Conservation (phyloP, 768 basidiomycete species). For the Mycena indigotica region DNA sequence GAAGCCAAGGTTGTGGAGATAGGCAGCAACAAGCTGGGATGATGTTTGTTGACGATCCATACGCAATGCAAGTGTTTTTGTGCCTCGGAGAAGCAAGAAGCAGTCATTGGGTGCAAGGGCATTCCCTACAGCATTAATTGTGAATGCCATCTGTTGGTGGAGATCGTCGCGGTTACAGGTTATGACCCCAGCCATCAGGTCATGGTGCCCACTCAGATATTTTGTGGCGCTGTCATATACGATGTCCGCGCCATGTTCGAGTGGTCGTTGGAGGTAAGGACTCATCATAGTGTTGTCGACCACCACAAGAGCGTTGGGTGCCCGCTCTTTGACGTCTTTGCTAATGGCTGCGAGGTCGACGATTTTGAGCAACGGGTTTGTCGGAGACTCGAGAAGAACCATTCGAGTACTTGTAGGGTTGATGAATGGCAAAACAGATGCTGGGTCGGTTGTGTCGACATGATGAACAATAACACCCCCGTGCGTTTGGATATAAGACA, state of each 20-base stretch:
- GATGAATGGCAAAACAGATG: conserved; percentile 62
- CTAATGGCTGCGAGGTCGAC: conserved; percentile 86
- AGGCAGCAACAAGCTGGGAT: conserved; percentile 80
- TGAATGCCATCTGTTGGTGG: conserved; percentile 88
- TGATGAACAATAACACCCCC: conserved; percentile 90
- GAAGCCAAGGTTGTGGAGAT: conserved; percentile 85
- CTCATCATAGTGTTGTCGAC: conserved; percentile 99
- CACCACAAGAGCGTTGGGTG: conserved; percentile 79
- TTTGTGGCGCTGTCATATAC: conserved; percentile 99
- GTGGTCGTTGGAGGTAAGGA: conserved; percentile 91
- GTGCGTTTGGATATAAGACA: conserved; percentile 85
- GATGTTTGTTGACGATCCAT: conserved; percentile 93
- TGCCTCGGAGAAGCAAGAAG: conserved; percentile 93
- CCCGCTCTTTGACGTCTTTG: conserved; percentile 78
- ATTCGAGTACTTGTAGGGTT: conserved; percentile 79
- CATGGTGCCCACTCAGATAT: conserved; percentile 97
- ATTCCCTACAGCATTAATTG: conserved; percentile 92
- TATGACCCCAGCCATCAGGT: conserved; percentile 97
- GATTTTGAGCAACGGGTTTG: conserved; percentile 95
- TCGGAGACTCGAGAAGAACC: conserved; percentile 97
- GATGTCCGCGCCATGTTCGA: conserved; percentile 95
- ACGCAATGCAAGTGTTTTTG: conserved; percentile 93
- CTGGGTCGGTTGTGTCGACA: conserved; percentile 85
- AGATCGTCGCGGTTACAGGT: conserved; percentile 90
- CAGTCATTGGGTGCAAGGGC: conserved; percentile 94